Conservation (phyloP, 1,284 basidiomycete genomes). For the Cryptococcus depauperatus region DNA sequence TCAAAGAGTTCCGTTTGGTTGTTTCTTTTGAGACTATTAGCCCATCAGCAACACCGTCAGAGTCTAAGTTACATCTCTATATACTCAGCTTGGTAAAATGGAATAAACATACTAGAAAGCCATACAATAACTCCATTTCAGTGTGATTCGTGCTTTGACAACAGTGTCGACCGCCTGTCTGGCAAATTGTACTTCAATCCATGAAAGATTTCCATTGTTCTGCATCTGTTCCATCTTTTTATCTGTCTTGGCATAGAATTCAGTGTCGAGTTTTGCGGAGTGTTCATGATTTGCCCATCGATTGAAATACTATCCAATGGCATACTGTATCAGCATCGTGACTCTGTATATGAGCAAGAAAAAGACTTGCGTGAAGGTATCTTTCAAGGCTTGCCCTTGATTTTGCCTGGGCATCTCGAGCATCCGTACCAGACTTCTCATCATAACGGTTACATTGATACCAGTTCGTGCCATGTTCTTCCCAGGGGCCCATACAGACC, state of each 20-base stretch:
- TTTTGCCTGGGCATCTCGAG: conserved; percentile 79
- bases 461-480: conserved; percentile 95
- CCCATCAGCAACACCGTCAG: conserved; percentile 1
- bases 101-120: conserved; percentile 64
- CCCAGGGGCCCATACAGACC: conserved; percentile 76
- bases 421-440: conserved; percentile 81
- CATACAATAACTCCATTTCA: conserved; percentile 99
- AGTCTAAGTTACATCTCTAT: not conserved
- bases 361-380: conserved; percentile 76
- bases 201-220: conserved; percentile 77
- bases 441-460: conserved; percentile 98
- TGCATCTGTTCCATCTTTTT: conserved; percentile 99
- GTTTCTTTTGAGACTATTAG: conserved; percentile 54
- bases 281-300: conserved; percentile 98
- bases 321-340: not conserved
- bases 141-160: conserved; percentile 81
- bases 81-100: not conserved
- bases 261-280: conserved; percentile 86
- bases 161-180: conserved; percentile 92
- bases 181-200: conserved; percentile 99
- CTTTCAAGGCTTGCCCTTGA: conserved; percentile 84
- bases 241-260: conserved; percentile 89
- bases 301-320: conserved; percentile 71
- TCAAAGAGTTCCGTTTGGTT: conserved; percentile 96
- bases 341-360: not conserved